Base-by-base conservation (phyloP, 2,329 filamentous ascomycete genomes). In the Pestalotiopsis sp. region DNA sequence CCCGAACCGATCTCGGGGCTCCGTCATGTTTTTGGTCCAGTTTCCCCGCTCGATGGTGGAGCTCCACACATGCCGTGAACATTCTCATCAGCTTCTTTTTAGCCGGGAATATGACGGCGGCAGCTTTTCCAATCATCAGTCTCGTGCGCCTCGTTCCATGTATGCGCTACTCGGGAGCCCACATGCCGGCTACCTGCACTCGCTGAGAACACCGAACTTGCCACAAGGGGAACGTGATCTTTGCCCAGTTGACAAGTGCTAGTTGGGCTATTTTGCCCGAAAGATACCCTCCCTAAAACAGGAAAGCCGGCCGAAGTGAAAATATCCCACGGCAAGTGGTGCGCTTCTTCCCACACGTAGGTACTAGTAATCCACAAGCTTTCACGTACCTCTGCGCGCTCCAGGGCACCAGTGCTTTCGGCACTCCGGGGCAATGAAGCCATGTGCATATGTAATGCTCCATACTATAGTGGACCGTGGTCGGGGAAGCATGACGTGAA, bases 1-100 rank as follows among this genome's bases (percentile, higher is more conserved):
- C 35, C 60, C 60, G 39, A 63, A 63, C 60, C 60, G 60, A 63
- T 63, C 39, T 63, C 60, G 60, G 60, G 38, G 60, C 60, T 63
- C 60, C 60, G 60, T 44, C 39, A 20, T 35, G 24, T 13, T 24
- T 58, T 35, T 58, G 22, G n/a, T 13, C 35, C 35, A 26, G 11
- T n/a, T 63, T 30, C 60, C 60, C 60, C 38, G 38, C 38, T 24
- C 39, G 10, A 24, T 26, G 20, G 24, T 44, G n/a, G 60, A 63
- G 38, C 60, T 63, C 60, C 60, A 63, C 60, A 40, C 60, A 40
- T 52, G 60, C 60, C 60, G 60, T 39, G 26, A 60, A 39, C 56
- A 24, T 35, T 26, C 22, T 58, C 56, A 13, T 58, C 35, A 35
- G n/a, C 58, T 39, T 60, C 26, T 14, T 20, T 60, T 60, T 60